A percentile compares a stretch with the other conserved stretches of the same genome.
Conservation (phyloP, 352 stramenopile genomes). For the Phytophthora lateralis region DNA sequence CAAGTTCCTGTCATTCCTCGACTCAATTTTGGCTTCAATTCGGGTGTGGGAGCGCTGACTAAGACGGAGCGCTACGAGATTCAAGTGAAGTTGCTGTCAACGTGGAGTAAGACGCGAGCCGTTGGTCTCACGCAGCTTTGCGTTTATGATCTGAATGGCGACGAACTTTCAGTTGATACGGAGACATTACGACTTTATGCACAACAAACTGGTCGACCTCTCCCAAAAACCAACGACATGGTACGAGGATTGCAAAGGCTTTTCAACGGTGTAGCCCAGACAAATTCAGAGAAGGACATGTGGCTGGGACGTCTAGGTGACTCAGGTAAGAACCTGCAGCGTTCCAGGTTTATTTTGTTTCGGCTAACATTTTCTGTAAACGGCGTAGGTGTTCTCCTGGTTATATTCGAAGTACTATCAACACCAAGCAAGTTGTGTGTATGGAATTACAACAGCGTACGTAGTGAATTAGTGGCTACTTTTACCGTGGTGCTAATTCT, state of each 20-base stretch:
- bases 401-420: conserved; percentile 52
- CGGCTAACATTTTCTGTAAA: not conserved
- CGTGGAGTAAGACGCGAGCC: conserved; percentile 63
- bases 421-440: conserved; percentile 70
- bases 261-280: conserved; percentile 67
- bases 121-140: conserved; percentile 71
- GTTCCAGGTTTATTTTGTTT: not conserved
- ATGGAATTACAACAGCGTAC: conserved; percentile 85
- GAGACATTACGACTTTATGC: conserved; percentile 60
- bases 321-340: conserved; percentile 33
- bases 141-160: conserved; percentile 66
- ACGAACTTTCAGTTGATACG: conserved; percentile 56
- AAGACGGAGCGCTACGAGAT: conserved; percentile 35
- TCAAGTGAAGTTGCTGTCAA: conserved; percentile 70
- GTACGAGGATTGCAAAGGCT: conserved; percentile 56
- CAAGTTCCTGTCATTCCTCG: conserved; percentile 26
- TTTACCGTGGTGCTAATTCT: conserved; percentile 2
- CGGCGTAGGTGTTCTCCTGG: conserved; percentile 50
- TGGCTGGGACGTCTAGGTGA: conserved; percentile 72
- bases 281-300: conserved; percentile 76
- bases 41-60: not conserved
- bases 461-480: conserved; percentile 22
- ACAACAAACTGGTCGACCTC: conserved; percentile 40
- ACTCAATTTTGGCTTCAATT: conserved; percentile 29
- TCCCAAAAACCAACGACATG: conserved; percentile 75